Conservation (phyloP, 352 stramenopile genomes). For the Globisporangium heterothallicum region DNA sequence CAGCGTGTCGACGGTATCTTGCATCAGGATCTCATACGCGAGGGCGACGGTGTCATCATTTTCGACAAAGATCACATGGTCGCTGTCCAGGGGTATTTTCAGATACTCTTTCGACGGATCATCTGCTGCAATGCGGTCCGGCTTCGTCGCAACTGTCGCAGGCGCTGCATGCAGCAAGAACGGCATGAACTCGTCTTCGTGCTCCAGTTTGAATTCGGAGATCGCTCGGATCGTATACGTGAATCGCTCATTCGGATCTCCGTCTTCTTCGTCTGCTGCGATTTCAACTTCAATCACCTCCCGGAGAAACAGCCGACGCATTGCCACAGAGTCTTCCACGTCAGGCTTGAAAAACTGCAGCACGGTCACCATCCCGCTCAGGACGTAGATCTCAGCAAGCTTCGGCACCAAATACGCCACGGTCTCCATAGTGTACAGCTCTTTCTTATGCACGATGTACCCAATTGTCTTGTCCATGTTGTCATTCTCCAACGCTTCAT, state of each 20-base stretch:
- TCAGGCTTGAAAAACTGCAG: slow-evolving; percentile 63
- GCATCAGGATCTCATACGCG: slow-evolving; percentile 45
- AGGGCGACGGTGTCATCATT: slow-evolving; percentile 43
- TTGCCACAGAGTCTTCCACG: slow-evolving; percentile 32
- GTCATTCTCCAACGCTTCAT: slow-evolving; percentile 51
- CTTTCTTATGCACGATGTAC: slow-evolving; percentile 43
- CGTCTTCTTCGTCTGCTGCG: slow-evolving; percentile 23
- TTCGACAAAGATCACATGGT: slow-evolving; percentile 51
- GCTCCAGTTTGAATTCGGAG: slow-evolving; percentile 56
- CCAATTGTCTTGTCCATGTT: slow-evolving; percentile 69
- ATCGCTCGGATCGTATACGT: slow-evolving; percentile 38
- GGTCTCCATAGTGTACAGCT: slow-evolving; percentile 46
- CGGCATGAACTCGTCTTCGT: slow-evolving; percentile 64
- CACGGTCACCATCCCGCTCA: slow-evolving; percentile 37
- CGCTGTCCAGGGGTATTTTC: slow-evolving; percentile 37
- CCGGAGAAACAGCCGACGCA: slow-evolving; percentile 53
- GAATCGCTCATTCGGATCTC: slow-evolving; percentile 16
- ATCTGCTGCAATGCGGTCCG: slow-evolving; percentile 4
- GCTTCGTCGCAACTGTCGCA: slow-evolving; percentile 1
- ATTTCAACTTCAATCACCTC: slow-evolving; percentile 65
- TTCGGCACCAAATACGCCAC: slow-evolving; percentile 39
- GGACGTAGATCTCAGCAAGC: slow-evolving; percentile 57
- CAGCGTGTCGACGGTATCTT: slow-evolving; percentile 28
- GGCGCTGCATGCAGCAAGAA: slow-evolving; percentile 34
- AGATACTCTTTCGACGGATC: slow-evolving; percentile 30